A percentile compares a stretch with the other conserved stretches of the same genome.
Evolutionary conservation across 306 rosid genomes (phyloP).

Genomic region (Gillenia trifoliata): DNA sequence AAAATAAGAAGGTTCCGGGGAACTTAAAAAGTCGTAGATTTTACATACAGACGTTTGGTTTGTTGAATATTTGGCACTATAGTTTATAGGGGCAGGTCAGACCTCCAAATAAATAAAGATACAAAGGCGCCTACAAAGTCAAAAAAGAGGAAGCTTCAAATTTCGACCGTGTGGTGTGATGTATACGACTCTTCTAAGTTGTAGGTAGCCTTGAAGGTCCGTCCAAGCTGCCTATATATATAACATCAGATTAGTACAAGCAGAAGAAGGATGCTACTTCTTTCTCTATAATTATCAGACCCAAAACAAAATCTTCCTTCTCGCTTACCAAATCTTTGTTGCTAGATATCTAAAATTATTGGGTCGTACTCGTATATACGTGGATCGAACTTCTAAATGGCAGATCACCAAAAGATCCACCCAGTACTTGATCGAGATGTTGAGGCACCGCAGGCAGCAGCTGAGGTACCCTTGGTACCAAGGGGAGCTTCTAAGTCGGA

Average conservation of each 20-base stretch:
- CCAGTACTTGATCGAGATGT: conserved; percentile 49
- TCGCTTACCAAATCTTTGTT: too few relatives aligned
- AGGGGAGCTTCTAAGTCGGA: conserved; percentile 46
- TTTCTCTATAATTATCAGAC: too few relatives aligned
- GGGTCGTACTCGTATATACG: too few relatives aligned
- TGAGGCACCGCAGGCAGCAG: conserved; percentile 41
- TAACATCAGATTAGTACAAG: too few relatives aligned
- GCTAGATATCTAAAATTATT: too few relatives aligned
- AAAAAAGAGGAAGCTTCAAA: background rate
- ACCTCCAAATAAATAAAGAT: background rate
- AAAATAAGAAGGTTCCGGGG: background rate
- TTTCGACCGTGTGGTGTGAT: background rate
- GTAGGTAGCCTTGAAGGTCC: background rate
- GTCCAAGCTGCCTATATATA: too few relatives aligned
- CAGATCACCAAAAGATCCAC: conserved; percentile 66
- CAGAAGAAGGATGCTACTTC: too few relatives aligned
- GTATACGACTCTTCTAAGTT: background rate
- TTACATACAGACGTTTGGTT: background rate
- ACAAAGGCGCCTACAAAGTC: background rate
- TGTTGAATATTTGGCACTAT: background rate
- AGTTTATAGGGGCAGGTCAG: background rate
- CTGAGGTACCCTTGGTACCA: conserved; percentile 53
- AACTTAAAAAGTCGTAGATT: background rate
- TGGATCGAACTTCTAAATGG: conserved; percentile 27
- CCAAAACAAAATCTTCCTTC: too few relatives aligned